Percentiles rank a stretch among this genome's conserved stretches.
Conservation (phyloP, 140 eudicot species). For the Stevia rebaudiana region DNA sequence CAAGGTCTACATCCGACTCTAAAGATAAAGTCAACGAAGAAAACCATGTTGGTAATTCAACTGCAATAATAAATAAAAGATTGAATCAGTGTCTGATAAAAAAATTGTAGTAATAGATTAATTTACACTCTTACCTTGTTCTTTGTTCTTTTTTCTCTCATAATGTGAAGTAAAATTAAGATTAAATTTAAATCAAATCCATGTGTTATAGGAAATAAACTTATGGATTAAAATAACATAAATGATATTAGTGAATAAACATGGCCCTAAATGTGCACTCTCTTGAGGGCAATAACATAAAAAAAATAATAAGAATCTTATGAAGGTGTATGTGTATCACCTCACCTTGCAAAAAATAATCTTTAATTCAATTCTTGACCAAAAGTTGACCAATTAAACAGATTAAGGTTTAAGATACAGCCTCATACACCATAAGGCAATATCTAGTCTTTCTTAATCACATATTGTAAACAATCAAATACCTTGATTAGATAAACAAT, state of each 20-base stretch:
- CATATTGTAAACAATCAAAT: neutral
- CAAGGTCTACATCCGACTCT: conserved; percentile 36
- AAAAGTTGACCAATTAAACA: neutral
- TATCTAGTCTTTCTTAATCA: neutral
- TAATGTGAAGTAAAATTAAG: neutral
- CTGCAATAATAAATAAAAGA: conserved; percentile 23
- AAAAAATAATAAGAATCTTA: neutral
- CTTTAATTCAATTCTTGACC: neutral
- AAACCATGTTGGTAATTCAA: conserved; percentile 43
- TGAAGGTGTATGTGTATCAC: neutral
- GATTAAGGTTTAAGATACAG: no score
- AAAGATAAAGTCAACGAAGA: conserved; percentile 30
- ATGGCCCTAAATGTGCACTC: neutral
- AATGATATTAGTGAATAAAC: neutral
- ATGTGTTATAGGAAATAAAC: neutral
- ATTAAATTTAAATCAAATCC: neutral
- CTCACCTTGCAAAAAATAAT: conserved; percentile 1
- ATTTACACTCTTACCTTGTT: neutral
- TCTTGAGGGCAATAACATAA: neutral
- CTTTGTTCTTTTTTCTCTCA: neutral
- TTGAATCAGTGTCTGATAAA: conserved; percentile 6
- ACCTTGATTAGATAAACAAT: neutral
- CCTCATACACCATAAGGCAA: conserved; percentile 4
- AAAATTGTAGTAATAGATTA: neutral
- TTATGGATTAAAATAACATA: conserved; percentile 1